phyloP scores from a whole-genome alignment of 1,284 basidiomycete genomes.

The Puccinia polysora region DNA sequence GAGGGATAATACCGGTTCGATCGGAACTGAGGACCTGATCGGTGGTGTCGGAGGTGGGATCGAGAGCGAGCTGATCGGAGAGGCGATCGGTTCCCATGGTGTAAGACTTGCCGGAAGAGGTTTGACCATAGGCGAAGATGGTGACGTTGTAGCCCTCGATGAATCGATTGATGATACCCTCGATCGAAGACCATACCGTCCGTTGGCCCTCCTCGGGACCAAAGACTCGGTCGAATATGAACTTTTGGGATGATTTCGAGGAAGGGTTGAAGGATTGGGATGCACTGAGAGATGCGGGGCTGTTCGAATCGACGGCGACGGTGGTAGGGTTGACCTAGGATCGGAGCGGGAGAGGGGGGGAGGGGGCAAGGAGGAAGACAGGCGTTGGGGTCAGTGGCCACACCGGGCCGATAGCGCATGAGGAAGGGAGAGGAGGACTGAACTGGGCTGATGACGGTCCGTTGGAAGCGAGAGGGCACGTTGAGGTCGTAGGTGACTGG shows the following conservation, averaged over 20 bases:
- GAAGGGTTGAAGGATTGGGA: no score
- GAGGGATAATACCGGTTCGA: conserved; percentile 75
- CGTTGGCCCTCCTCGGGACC: conserved; percentile 74
- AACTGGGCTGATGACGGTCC: conserved; percentile 73
- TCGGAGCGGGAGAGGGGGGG: conserved; percentile 57
- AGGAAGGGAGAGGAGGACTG: no score
- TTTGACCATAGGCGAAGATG: conserved; percentile 95
- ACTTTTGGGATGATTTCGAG: no score
- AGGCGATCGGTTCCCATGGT: conserved; percentile 80
- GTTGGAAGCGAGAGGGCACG: conserved; percentile 93
- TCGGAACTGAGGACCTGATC: conserved; percentile 23
- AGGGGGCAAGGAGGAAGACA: conserved; percentile 54
- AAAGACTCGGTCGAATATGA: no score
- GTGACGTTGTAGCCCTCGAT: conserved; percentile 96
- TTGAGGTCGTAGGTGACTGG: no score
- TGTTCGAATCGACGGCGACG: conserved; percentile 64
- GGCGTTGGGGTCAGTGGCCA: no score
- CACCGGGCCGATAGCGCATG: no score
- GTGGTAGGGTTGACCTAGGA: conserved; percentile 58
- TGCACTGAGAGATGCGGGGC: conserved; percentile 20
- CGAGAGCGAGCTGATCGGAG: conserved; percentile 5
- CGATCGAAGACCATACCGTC: conserved; percentile 77
- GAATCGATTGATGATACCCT: conserved; percentile 83
- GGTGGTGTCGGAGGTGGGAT: background rate
- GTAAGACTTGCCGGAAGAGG: conserved; percentile 92